Evolutionary conservation across 176 grass and related monocot species (phyloP), one percentile per base, ranked within the genome.

Genomic region (Ampelocalamus luodianensis): DNA sequence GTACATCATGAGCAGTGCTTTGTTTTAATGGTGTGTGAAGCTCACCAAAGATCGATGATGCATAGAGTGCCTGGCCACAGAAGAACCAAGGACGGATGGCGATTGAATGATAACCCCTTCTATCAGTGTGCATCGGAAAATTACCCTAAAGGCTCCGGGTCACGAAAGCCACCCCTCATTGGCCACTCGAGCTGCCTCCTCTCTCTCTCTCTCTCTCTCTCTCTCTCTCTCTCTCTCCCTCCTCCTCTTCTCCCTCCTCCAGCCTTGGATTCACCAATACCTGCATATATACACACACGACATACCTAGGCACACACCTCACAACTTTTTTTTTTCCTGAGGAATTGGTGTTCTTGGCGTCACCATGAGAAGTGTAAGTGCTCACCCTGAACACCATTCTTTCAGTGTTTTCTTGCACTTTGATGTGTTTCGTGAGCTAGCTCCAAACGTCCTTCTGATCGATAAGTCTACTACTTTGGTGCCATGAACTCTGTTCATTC

Each of bases 321-420:
- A 2, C 22, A 24, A 23, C 23, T 32, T 34, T 79, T 18, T 65
- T 29, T 44, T 80, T n/a, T n/a, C n/a, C 29, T 22, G 10, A 23
- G 62, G 58, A 64, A 29, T 32, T 49, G 17, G 9, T 22, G 39
- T 64, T 5, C 43, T 32, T 71, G 26, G n/a, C n/a, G 36, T 64
- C 76, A 0, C 10, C 29, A 46, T 82, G 80, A 86, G 68, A 51
- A 81, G 58, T 36, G 85, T 87, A 74, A 45, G 77, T 65, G 14
- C 5, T 12, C 44, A 9, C 15, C 44, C 8, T 49, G 32, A 18
- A 9, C 64, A 37, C 29, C 32, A 9, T 27, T 49, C 70, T 51
- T 44, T 22, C 34, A 0, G 2, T 16, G 4, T 67, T 12, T 16
- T 67, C 26, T 53, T 53, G 18, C 11, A 18, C 17, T 63, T 24